Conservation (phyloP, 805 yeast genomes). For the Wickerhamomyces mucosus region DNA sequence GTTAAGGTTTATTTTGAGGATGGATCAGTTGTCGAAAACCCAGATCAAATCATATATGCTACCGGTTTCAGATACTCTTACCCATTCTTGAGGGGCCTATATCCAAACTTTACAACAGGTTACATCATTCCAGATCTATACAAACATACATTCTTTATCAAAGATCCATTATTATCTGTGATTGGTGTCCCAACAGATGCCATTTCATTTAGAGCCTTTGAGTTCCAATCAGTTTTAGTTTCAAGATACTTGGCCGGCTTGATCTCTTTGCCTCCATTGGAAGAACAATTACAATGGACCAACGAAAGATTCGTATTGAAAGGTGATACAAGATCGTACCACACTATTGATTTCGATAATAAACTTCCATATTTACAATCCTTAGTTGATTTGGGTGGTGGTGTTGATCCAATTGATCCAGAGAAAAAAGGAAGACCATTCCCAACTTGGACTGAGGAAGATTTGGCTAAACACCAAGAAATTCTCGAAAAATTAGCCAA, state of each 20-base stretch:
- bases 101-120: constrained; percentile 20
- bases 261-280: constrained; percentile 20
- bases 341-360: constrained; percentile 26
- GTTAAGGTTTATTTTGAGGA: constrained; percentile 31
- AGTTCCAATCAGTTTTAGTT: constrained; percentile 30
- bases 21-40: constrained; percentile 30
- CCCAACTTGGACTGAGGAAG: constrained; percentile 14
- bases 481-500: constrained; percentile 7
- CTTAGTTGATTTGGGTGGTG: constrained; percentile 22
- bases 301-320: constrained; percentile 17
- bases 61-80: constrained; percentile 58
- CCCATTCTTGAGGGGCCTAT: constrained; percentile 36
- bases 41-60: constrained; percentile 54
- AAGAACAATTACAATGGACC: constrained; percentile 25
- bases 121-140: constrained; percentile 21
- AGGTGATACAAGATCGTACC: constrained; percentile 23
- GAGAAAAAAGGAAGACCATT: constrained; percentile 15
- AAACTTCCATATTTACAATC: constrained; percentile 21
- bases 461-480: constrained; percentile 20
- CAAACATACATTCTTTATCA: constrained; percentile 25
- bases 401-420: constrained; percentile 5
- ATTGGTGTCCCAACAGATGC: constrained; percentile 31
- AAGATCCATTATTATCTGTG: constrained; percentile 25
- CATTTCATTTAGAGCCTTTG: constrained; percentile 30
- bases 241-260: constrained; percentile 26